Base-by-base conservation (phyloP, 768 basidiomycete species). In the Terana coerulea region DNA sequence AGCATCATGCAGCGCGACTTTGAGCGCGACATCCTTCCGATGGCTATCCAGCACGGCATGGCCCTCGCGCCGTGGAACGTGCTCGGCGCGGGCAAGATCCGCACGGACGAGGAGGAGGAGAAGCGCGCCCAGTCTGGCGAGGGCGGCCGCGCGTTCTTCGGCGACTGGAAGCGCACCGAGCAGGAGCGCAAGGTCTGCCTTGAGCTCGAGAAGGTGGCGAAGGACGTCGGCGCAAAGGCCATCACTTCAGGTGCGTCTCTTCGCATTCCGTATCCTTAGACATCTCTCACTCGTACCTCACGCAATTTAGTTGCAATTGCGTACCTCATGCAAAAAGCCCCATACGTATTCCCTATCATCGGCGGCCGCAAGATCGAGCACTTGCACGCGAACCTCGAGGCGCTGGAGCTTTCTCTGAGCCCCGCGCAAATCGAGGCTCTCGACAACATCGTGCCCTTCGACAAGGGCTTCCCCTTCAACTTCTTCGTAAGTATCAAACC, bases 351-450 rank as follows among this genome's bases (percentile, higher is more conserved):
- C 62, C 76, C 76, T 1, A 67, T 78, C 52, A 60, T 78, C 21
- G 76, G 77, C 3, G 72, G 75, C 0, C 67, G 76, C 34, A 81
- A 77, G 54, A 62, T 77, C 26, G 76, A 76, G 54, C 74, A 80
- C 29, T 60, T 80, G 7, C 39, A 64, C 41, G 69, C 69, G 35
- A 81, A 80, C 53, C 49, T 79, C 19, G 70, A 79, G 55, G 76
- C 78, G 1, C 58, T 80, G 2, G 66, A 70, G 11, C 72, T 81
- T 29, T 49, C 64, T 0, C 69, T 80, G 25, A 71, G 69, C 3
- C 52, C 64, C 0, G 70, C 72, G 30, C 76, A 80, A n/a, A 72
- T 79, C 33, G 61, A 67, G 25, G 70, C 65, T 36, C 51, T 81
- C 8, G 78, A 80, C 36, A 61, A 64, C 15, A 58, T 67, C 9